Base-by-base conservation (phyloP, 2,329 filamentous ascomycete genomes). In the Thermomyces lanuginosus region DNA sequence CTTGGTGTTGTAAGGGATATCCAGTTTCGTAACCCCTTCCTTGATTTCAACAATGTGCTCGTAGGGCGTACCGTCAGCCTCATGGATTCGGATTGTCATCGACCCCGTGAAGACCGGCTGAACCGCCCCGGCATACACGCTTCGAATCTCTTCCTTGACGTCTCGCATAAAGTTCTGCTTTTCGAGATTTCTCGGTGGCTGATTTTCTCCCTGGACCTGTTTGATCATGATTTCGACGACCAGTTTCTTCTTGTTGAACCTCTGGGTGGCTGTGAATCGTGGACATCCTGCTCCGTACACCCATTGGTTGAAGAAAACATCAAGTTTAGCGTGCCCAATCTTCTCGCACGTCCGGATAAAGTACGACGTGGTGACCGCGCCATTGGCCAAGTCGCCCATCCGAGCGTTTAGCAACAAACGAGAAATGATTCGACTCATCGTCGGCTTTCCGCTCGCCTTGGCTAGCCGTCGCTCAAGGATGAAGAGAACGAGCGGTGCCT, bases 1-100 rank as follows among this genome's bases (percentile, higher is more conserved):
- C 49, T 98, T 98, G 0, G 89, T 98, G 43, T 95, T 95, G 56
- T 98, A 98, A 0, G 86, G 84, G 34, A 98, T 93, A 35, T 93
- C 84, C 33, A 95, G 79, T 46, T 77, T 81, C 2, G 78, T 80
- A 8, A 72, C 69, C 15, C 76, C 75, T 39, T 93, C 83, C 33
- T 83, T 83, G 46, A 98, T 92, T 43, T 93, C 82, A 16, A 95
- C 76, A 36, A 93, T 93, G 46, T 98, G 89, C 48, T 98, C 89
- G 45, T 98, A 98, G 2, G 89, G 89, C 0, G 89, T 95, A 6
- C 89, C 89, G 45, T 98, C 91, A 13, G 89, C 89, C 58, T 98
- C 89, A 55, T 98, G 89, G 36, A 98, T 93, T 16, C 89, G 69
- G 36, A 98, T 86, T 0, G 89, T 98, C 80, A 98, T 92, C 0